Evolutionary conservation across 441 rosid genomes (phyloP), one percentile per base, ranked within the genome.

Genomic region (Croton laevigatus): DNA sequence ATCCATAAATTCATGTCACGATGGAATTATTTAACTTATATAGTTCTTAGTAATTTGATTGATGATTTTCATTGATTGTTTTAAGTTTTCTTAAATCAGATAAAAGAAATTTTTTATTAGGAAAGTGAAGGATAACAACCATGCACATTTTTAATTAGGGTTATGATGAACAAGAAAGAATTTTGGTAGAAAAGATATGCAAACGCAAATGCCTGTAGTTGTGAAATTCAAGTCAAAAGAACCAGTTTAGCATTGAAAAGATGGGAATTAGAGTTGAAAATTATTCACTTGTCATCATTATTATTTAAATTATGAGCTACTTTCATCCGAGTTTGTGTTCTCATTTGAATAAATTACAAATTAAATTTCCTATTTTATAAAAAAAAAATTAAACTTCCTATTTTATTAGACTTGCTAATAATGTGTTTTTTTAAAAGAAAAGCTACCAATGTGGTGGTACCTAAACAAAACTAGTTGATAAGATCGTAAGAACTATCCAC

Each of bases 211-310:
- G 61, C 3, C 38, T 32, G 0, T 32, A 13, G 37, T 44, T 64
- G 17, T 45, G 37, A 14, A 20, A 44, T 64, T 37, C 11, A 22
- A 64, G 40, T 64, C 68, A 64, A 46, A 62, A 44, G n/a, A 63
- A 44, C 52, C 5, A 12, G 36, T 6, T 64, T 38, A 46, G 16
- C 20, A 44, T 17, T 49, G 69, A 48, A 46, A 65, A 45, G 8
- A 3, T 3, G 19, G 42, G 20, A 23, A 22, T 34, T 14, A 48
- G 55, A 5, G 20, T 65, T 22, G 42, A 48, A 48, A 44, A 69
- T 14, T 13, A 44, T 3, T 40, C 27, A n/a, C 32, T 32, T 5
- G 27, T 57, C 37, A 71, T 55, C 49, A 71, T 71, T 17, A 62
- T 36, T 16, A 62, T 5, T 40, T 40, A 40, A 40, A 40, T n/a